Evolutionary conservation across 208 protist genomes (phyloP).

Genomic region (Histomonas meleagridis): DNA sequence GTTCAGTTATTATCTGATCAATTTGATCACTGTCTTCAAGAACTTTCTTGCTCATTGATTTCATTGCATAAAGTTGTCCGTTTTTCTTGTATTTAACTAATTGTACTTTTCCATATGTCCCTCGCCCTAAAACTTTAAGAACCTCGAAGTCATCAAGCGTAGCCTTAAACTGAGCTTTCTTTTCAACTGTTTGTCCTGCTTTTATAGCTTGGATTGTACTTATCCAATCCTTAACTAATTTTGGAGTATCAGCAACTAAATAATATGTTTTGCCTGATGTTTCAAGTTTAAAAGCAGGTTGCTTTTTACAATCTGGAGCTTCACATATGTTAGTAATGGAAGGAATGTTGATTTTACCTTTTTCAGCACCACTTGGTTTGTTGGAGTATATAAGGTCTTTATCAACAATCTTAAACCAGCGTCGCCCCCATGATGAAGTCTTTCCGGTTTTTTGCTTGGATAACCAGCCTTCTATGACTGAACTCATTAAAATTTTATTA

Average conservation of each 20-base stretch:
- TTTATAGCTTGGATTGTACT: not conserved
- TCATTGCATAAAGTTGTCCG: not conserved
- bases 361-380: not conserved
- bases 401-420: not conserved
- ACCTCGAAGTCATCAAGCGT: not conserved
- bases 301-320: not conserved
- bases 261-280: not conserved
- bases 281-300: not conserved
- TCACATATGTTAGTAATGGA: not conserved
- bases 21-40: not conserved
- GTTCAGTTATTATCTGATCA: not conserved
- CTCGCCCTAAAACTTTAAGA: not conserved
- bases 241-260: not conserved
- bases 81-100: not conserved
- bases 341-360: not conserved
- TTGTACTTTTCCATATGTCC: not conserved
- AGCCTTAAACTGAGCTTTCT: too few species aligned
- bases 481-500: too few species aligned
- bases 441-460: too few species aligned
- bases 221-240: not conserved
- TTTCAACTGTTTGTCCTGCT: too few species aligned
- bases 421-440: not conserved
- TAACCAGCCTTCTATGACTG: constrained; percentile 36
- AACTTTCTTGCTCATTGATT: not conserved
- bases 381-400: not conserved